phyloP scores from a whole-genome alignment of 2,329 filamentous ascomycete genomes.

The Aspergillus awamori region DNA sequence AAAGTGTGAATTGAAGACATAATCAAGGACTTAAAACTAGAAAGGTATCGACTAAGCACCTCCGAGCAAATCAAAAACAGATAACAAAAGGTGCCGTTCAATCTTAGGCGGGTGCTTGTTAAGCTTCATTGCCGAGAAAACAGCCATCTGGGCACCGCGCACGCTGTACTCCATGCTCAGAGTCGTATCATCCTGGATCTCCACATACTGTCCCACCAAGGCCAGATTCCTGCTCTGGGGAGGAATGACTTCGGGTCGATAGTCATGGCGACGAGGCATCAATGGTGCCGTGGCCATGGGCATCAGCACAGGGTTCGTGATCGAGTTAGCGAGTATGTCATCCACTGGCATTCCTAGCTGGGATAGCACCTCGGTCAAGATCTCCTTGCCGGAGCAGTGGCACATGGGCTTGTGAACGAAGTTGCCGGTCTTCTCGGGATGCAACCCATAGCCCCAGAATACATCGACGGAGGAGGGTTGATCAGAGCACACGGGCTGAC shows the following conservation, averaged over 20 bases:
- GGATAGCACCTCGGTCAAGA: slow-evolving; percentile 40
- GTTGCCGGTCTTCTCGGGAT: slow-evolving; percentile 37
- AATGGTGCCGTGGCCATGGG: slow-evolving; percentile 45
- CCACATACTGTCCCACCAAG: slow-evolving; percentile 47
- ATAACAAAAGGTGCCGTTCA: background rate
- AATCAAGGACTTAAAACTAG: background rate
- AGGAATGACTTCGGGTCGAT: slow-evolving; percentile 44
- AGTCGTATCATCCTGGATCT: slow-evolving; percentile 42
- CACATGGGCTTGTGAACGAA: slow-evolving; percentile 45
- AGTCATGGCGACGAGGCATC: slow-evolving; percentile 35
- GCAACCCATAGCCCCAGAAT: slow-evolving; percentile 46
- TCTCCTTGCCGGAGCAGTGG: slow-evolving; percentile 44
- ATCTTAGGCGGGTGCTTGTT: slow-evolving; percentile 9
- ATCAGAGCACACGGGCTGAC: slow-evolving; percentile 46
- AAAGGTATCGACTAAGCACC: background rate
- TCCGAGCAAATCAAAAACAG: background rate
- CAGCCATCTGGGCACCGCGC: slow-evolving; percentile 39
- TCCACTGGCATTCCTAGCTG: slow-evolving; percentile 39
- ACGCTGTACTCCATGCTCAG: slow-evolving; percentile 46
- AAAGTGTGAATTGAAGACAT: too few relatives aligned
- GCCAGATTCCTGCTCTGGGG: slow-evolving; percentile 40
- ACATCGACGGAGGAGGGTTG: slow-evolving; percentile 39
- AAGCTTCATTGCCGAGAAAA: slow-evolving; percentile 28
- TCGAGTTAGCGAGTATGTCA: slow-evolving; percentile 29
- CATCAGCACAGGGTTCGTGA: slow-evolving; percentile 43